Percentiles rank a stretch among this genome's conserved stretches.
Conservation (phyloP, 805 yeast genomes). For the Wickerhamomyces rabaulensis region DNA sequence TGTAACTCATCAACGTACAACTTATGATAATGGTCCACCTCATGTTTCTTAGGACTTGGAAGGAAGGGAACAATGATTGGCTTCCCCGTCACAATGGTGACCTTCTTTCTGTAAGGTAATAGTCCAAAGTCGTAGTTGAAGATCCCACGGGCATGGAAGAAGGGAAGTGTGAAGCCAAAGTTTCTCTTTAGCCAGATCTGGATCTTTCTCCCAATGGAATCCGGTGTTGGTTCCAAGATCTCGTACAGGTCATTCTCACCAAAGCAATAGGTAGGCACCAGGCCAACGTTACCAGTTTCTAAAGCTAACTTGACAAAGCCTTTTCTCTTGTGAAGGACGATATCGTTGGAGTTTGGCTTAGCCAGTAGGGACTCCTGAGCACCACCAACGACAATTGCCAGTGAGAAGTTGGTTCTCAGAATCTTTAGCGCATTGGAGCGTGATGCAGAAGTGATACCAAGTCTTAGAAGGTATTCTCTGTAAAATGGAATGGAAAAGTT, state of each 20-base stretch:
- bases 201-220: conserved; percentile 44
- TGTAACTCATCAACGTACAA: conserved; percentile 61
- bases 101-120: conserved; percentile 77
- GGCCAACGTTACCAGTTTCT: conserved; percentile 64
- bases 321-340: conserved; percentile 71
- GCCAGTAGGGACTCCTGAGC: conserved; percentile 84
- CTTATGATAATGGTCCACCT: conserved; percentile 66
- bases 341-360: conserved; percentile 50
- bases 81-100: conserved; percentile 68
- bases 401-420: conserved; percentile 61
- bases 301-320: conserved; percentile 89
- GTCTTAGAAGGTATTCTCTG: conserved; percentile 74
- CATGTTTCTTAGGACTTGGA: conserved; percentile 39
- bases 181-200: conserved; percentile 70
- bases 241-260: conserved; percentile 77
- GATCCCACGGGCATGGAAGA: conserved; percentile 87
- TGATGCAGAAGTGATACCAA: conserved; percentile 85
- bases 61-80: conserved; percentile 57
- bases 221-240: conserved; percentile 38
- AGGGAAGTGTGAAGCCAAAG: conserved; percentile 83
- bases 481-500: conserved; percentile 83
- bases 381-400: conserved; percentile 92
- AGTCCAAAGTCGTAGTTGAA: conserved; percentile 91
- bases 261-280: conserved; percentile 87
- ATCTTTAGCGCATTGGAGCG: conserved; percentile 63